These are phyloP conservation scores for Endotrypanum monterogeii DNA, from an alignment of 208 protist species.

Conservation along the genomic window DNA sequence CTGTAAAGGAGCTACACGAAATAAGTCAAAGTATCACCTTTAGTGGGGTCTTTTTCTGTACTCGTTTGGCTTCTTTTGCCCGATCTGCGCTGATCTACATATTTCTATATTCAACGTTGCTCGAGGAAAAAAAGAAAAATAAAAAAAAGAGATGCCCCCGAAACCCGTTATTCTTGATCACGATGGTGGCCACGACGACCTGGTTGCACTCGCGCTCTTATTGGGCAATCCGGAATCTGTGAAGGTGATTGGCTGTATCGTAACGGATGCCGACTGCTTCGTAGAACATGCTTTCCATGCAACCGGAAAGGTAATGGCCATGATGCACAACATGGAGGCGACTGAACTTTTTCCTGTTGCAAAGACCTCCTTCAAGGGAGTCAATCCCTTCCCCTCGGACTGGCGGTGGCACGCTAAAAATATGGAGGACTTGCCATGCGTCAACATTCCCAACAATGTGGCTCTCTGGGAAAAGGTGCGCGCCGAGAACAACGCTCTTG, in stretches of 20 bases:
- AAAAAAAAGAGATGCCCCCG: conserved; percentile 11
- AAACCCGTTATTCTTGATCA: conserved; percentile 87
- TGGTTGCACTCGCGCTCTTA: conserved; percentile 78
- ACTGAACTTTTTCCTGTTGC: conserved; percentile 70
- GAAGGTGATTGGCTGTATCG: conserved; percentile 78
- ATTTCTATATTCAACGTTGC: neutral
- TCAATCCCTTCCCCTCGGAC: conserved; percentile 83
- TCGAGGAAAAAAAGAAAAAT: no score
- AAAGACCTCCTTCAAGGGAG: conserved; percentile 66
- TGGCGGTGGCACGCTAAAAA: conserved; percentile 85
- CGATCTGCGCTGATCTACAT: neutral
- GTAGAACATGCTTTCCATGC: conserved; percentile 72
- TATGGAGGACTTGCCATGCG: conserved; percentile 83
- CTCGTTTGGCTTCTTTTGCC: neutral
- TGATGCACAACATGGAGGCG: conserved; percentile 53
- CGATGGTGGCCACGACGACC: conserved; percentile 86
- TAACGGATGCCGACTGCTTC: conserved; percentile 88
- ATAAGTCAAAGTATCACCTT: no score
- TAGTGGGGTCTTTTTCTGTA: no score
- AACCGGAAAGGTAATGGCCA: conserved; percentile 78
- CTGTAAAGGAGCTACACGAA: neutral
- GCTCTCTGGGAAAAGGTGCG: conserved; percentile 53
- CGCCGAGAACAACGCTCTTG: conserved; percentile 40
- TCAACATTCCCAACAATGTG: conserved; percentile 68
- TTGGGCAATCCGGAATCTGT: conserved; percentile 74